Base-by-base conservation (phyloP, 2,329 filamentous ascomycete genomes). In the Stachybotrys chartarum region DNA sequence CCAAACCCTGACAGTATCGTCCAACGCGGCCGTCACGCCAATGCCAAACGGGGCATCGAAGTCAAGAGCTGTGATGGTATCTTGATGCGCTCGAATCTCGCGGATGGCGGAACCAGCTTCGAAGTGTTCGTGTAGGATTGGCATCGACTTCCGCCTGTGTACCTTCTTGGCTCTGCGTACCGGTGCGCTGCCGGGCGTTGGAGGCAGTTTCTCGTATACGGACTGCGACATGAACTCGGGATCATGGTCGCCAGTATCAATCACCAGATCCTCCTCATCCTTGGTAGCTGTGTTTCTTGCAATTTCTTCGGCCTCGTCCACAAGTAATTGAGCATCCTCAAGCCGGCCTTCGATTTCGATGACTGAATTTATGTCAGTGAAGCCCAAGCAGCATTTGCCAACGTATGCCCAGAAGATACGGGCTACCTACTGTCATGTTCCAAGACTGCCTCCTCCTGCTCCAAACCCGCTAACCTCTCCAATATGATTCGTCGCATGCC, bases 11-110 rank as follows among this genome's bases (percentile, higher is more conserved):
- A 99, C 88, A 1, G 91, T 92, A 70, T 99, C 94, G 68, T 99
- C 94, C 65, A 97, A 76, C 10, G 92, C 90, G 10, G 94, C 88
- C 7, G 91, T 93, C 6, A 97, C 91, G 83, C 97, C 85, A 18
- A 91, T 95, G 16, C 94, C 94, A 70, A 97, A 97, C 0, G 94
- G 94, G n/a, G 88, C 88, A 69, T 99, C 94, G 70, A 99, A 99
- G 72, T 97, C 94, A 58, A 99, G 71, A 7, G 93, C 88, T 1
- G 92, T 96, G 59, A 99, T 88, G 56, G 82, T 83, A 68, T 99
- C 94, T 53, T 84, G 85, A 70, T 99, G 94, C 2, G 93, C 91
- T 62, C 90, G 86, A 55, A 97, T 81, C 69, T 97, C 90, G 62
- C 88, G 88, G 65, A 99, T 96, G 65, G 82, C 84, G 39, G 90